Percentiles rank a stretch among this genome's conserved stretches.
phyloP scores from a whole-genome alignment of 352 stramenopile species.

The Peronospora belbahrii region DNA sequence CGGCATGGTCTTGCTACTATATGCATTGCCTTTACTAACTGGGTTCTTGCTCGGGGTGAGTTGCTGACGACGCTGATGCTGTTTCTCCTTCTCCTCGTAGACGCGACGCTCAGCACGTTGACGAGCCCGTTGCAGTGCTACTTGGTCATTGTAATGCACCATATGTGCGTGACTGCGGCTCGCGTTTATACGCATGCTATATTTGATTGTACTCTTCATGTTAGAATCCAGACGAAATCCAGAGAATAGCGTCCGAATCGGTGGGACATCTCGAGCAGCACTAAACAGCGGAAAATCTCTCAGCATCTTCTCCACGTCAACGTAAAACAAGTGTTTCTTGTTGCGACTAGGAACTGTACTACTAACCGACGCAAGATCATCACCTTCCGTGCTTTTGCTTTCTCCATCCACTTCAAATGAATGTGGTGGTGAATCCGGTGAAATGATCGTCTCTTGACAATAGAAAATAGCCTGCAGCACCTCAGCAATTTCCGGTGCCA shows the following conservation, averaged over 20 bases:
- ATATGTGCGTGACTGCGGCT: slow-evolving; percentile 61
- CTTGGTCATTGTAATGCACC: slow-evolving; percentile 58
- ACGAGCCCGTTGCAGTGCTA: slow-evolving; percentile 37
- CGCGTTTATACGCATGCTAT: slow-evolving; percentile 74
- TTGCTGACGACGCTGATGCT: slow-evolving; percentile 49
- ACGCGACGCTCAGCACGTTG: slow-evolving; percentile 59
- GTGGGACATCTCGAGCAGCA: slow-evolving; percentile 21
- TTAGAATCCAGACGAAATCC: slow-evolving; percentile 61
- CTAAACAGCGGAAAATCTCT: slow-evolving; percentile 37
- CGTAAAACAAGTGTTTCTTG: slow-evolving; percentile 30
- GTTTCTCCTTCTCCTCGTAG: slow-evolving; percentile 59
- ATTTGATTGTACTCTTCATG: slow-evolving; percentile 68
- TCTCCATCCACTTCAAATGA: slow-evolving; percentile 3
- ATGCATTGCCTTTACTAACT: slow-evolving; percentile 22
- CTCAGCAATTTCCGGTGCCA: slow-evolving; percentile 49
- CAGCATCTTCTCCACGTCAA: slow-evolving; percentile 36
- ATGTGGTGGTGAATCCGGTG: slow-evolving; percentile 1
- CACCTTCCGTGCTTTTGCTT: slow-evolving; percentile 8
- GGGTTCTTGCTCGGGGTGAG: slow-evolving; percentile 28
- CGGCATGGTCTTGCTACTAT: slow-evolving; percentile 42
- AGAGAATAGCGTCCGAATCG: slow-evolving; percentile 48
- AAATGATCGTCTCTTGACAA: slow-evolving; percentile 5
- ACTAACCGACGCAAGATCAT: slow-evolving; percentile 14
- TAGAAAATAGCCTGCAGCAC: slow-evolving; percentile 56
- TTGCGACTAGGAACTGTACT: slow-evolving; percentile 17